Evolutionary conservation across 805 yeast genomes (phyloP), one percentile per base, ranked within the genome.

Genomic region (Danielozyma ontarioensis): DNA sequence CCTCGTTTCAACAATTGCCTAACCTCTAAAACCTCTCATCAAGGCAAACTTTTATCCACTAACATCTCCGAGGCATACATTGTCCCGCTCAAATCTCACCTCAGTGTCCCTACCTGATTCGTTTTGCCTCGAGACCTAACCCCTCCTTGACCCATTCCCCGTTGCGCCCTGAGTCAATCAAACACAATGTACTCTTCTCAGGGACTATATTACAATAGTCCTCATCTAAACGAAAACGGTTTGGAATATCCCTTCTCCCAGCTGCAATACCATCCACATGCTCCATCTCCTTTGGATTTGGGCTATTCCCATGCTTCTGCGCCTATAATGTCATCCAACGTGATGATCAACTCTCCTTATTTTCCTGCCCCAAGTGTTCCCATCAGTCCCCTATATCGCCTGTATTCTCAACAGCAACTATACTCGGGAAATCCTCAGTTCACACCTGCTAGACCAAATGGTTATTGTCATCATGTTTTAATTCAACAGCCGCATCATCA

Each of bases 271-370:
- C 22, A 19, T 10, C 22, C 22, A 6, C 22, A 19, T 10, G 22
- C 10, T 10, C 22, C 22, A 6, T 6, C 81, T 2, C 84, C 86
- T 2, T 68, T 78, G 45, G 85, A 80, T 48, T 52, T 72, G 36
- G 58, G 71, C 3, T 79, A 78, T 45, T 78, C 82, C 6, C 71
- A 76, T 4, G 71, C 80, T 11, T 66, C 80, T 65, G 57, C 80
- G 13, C 88, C 88, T 1, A n/a, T n/a, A n/a, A n/a, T n/a, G n/a
- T n/a, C n/a, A n/a, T 61, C 80, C 13, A 82, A 78, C 45, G 55
- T 80, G 32, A 56, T 80, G 31, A 60, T 76, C 37, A 68, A 76
- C 3, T 78, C 85, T 3, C 86, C 86, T 0, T 79, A 70, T 46
- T 58, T 74, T 7, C 73, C 69, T 34, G 55, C 68, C 26, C 67